phyloP scores from a whole-genome alignment of 768 basidiomycete species.

The Lyophyllum decastes region DNA sequence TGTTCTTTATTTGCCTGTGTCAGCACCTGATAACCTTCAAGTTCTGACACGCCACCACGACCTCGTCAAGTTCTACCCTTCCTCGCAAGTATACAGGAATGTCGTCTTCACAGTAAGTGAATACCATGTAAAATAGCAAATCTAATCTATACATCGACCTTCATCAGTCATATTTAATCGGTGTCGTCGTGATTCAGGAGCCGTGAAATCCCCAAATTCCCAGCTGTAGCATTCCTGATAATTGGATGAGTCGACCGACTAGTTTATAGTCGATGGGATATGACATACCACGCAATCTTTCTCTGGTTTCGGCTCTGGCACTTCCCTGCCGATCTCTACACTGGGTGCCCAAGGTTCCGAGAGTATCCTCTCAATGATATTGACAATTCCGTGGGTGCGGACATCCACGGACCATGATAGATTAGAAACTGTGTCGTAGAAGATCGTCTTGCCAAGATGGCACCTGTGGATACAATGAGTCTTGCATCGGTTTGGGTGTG shows the following conservation, averaged over 20 bases:
- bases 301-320: constrained; percentile 54
- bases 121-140: background rate
- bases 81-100: background rate
- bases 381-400: constrained; percentile 77
- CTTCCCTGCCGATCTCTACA: constrained; percentile 60
- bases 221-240: constrained; percentile 68
- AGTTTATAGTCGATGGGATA: background rate
- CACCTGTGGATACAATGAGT: constrained; percentile 47
- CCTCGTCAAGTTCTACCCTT: background rate
- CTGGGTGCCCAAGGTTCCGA: constrained; percentile 71
- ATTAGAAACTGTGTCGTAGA: constrained; percentile 91
- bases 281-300: constrained; percentile 71
- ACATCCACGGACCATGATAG: constrained; percentile 85
- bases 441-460: constrained; percentile 81
- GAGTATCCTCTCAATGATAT: constrained; percentile 75
- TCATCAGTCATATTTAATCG: background rate
- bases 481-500: background rate
- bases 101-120: background rate
- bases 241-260: background rate
- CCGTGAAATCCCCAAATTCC: constrained; percentile 58
- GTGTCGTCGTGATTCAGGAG: background rate
- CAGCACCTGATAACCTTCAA: too few relatives aligned
- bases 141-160: background rate
- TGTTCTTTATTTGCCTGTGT: constrained; percentile 4
- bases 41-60: too few relatives aligned